Percentiles rank a stretch among this genome's conserved stretches.
Evolutionary conservation across 2,329 filamentous ascomycete species (phyloP).

Genomic region (Ophiostoma australiae): DNA sequence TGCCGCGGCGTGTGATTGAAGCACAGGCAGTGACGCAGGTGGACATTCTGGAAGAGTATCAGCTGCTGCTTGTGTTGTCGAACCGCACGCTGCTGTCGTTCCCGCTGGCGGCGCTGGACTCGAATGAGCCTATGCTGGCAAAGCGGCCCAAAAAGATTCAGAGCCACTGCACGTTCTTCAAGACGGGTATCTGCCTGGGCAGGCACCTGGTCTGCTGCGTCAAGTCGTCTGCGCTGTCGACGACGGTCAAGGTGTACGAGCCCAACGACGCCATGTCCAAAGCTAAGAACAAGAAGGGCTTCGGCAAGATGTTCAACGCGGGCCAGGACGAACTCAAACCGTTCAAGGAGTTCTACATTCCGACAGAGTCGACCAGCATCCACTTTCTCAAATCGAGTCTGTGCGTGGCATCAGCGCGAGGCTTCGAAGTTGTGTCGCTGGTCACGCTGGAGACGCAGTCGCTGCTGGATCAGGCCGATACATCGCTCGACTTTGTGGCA

Average conservation of each 20-base stretch:
- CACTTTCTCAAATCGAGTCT: constrained; percentile 96
- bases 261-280: constrained; percentile 91
- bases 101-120: constrained; percentile 77
- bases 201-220: constrained; percentile 94
- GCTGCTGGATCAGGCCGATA: constrained; percentile 93
- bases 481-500: constrained; percentile 93
- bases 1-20: constrained; percentile 80
- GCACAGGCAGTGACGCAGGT: constrained; percentile 85
- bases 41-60: constrained; percentile 92
- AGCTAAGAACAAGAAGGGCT: constrained; percentile 90
- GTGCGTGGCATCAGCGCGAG: constrained; percentile 89
- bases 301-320: constrained; percentile 89
- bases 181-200: constrained; percentile 88
- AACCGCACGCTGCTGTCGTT: constrained; percentile 93
- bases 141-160: constrained; percentile 94
- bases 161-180: constrained; percentile 98
- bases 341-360: constrained; percentile 99
- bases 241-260: constrained; percentile 98
- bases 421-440: constrained; percentile 93
- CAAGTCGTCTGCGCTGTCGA: constrained; percentile 87
- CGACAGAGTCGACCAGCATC: constrained; percentile 94
- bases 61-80: constrained; percentile 81
- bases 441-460: constrained; percentile 98
- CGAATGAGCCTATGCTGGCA: constrained; percentile 70
- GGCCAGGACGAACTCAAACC: constrained; percentile 93